Evolutionary conservation across 306 rosid species (phyloP).

Genomic region (Mucuna pruriens): DNA sequence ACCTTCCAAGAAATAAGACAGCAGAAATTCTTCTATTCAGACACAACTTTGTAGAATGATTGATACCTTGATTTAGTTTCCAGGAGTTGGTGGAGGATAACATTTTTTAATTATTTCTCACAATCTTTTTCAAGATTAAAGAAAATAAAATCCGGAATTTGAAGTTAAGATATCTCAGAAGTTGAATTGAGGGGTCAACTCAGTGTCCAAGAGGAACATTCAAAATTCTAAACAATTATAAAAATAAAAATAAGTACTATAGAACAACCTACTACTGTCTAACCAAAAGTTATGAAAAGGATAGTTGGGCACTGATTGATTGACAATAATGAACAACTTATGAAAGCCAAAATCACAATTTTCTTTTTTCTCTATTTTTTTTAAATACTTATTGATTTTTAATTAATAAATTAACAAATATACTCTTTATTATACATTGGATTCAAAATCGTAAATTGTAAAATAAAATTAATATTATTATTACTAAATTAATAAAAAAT

Average conservation of each 20-base stretch:
- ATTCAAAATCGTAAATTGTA: background rate
- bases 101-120: background rate
- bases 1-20: background rate
- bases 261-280: background rate
- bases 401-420: background rate
- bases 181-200: constrained; percentile 21
- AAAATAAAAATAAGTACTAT: background rate
- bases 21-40: background rate
- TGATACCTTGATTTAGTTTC: background rate
- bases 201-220: background rate
- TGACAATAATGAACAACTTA: background rate
- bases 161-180: background rate
- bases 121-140: background rate
- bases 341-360: background rate
- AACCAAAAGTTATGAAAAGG: constrained; percentile 35
- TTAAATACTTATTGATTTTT: background rate
- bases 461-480: no score
- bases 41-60: background rate
- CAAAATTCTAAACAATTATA: constrained; percentile 22
- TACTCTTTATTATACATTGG: background rate
- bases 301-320: constrained; percentile 19
- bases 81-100: background rate
- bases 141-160: background rate
- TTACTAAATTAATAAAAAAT: background rate
- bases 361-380: background rate